Evolutionary conservation across 164 flowering plant genomes (phyloP), one percentile per base, ranked within the genome.

Genomic region (Aristolochia contorta): DNA sequence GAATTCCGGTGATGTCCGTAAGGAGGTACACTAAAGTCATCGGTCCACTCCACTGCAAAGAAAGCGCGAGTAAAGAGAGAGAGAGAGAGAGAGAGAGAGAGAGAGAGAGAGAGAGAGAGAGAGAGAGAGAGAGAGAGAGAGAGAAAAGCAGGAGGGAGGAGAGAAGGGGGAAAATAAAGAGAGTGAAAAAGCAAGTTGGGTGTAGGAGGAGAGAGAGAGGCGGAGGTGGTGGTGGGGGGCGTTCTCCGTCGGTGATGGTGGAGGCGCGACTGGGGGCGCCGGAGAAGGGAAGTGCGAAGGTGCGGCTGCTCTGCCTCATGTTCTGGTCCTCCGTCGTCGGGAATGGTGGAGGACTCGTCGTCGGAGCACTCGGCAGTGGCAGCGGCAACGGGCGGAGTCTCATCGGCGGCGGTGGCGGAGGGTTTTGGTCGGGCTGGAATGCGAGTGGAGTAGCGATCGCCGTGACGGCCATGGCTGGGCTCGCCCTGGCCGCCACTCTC

Each of bases 381-480:
- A 57, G 69, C 56, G 65, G 78, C 50, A 57, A 73, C 67, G 66
- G 60, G n/a, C 55, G 69, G 2, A 57, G 64, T 51, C 59, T 57
- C 47, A 60, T 65, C 43, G 43, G 67, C 61, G 67, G 49, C 47
- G 59, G 72, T 10, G 56, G 60, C 41, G 67, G 63, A 41, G 70
- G 77, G 23, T 67, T 74, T 27, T 67, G 73, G 49, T 68, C 52
- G 27, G 47, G 61, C 71, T 50, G 67, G 59, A 53, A 69, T 68
- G 74, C 64, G 47, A 13, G 47, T 19, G 69, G 70, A 43, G 47
- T 75, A 65, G 80, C 80, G 57, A 58, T 78, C 72, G 75, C 79
- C 67, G 64, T 80, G 78, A 82, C 89, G 69, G 89, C 84, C 81
- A 67, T 83, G 77, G 89, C 89, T 57, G 84, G 82, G 32, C 59